These are phyloP conservation scores for Lasiosphaeria miniovina DNA, from an alignment of 495 filamentous ascomycete genomes.

Conservation along the genomic window DNA sequence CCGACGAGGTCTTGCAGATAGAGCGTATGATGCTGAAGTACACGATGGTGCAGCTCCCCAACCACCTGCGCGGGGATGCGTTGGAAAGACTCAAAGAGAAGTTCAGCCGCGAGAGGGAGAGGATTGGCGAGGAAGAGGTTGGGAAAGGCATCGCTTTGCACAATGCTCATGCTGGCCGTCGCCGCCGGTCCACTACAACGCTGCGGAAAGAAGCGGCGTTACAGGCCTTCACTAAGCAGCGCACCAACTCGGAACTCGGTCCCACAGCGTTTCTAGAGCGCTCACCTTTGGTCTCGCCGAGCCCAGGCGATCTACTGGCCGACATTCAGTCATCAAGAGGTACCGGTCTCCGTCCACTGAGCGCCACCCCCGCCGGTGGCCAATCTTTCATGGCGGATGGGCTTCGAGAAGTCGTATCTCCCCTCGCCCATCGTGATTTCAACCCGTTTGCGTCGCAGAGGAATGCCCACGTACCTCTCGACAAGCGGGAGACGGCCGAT, in stretches of 20 bases:
- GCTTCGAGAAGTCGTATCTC: constrained; percentile 40
- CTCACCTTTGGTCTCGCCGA: constrained; percentile 45
- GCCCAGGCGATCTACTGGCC: constrained; percentile 75
- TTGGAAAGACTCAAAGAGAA: constrained; percentile 89
- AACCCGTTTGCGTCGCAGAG: constrained; percentile 57
- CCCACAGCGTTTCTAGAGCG: constrained; percentile 27
- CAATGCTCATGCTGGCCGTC: constrained; percentile 63
- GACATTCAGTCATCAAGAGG: constrained; percentile 72
- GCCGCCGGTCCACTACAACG: constrained; percentile 68
- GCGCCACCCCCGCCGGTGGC: constrained; percentile 9
- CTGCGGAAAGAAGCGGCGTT: constrained; percentile 80
- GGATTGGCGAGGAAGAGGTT: constrained; percentile 76
- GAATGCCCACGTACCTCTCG: constrained; percentile 50
- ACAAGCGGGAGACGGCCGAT: constrained; percentile 71
- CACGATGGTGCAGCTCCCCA: constrained; percentile 87
- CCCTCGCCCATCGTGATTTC: constrained; percentile 58
- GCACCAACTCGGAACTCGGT: constrained; percentile 31
- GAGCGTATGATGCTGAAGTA: constrained; percentile 90
- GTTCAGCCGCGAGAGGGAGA: constrained; percentile 80
- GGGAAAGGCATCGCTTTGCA: constrained; percentile 95
- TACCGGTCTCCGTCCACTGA: constrained; percentile 13
- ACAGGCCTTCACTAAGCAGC: constrained; percentile 55
- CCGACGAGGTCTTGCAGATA: constrained; percentile 83
- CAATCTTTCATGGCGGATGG: constrained; percentile 17
- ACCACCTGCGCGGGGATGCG: constrained; percentile 81